Conservation (phyloP, 495 filamentous ascomycete genomes). For the Aspergillus indologenus region DNA sequence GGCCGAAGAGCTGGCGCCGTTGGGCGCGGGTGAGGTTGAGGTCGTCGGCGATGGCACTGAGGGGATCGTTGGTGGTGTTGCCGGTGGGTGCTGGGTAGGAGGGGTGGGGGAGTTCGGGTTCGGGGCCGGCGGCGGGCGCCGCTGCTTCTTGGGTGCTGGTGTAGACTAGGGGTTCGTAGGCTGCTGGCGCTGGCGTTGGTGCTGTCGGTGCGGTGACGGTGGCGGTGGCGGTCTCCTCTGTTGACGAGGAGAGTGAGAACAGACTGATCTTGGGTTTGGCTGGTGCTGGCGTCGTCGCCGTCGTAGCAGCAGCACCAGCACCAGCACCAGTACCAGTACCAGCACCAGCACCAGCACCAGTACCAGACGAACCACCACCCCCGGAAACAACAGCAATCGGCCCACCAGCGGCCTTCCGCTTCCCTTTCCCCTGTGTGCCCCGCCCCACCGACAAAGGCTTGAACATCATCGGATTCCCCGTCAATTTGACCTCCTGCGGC, state of each 20-base stretch:
- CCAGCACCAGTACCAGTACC: constrained; percentile 6
- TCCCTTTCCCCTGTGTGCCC: constrained; percentile 66
- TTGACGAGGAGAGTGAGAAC: constrained; percentile 48
- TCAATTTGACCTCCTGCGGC: constrained; percentile 59
- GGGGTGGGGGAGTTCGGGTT: constrained; percentile 22
- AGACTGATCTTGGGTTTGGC: constrained; percentile 57
- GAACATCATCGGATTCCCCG: constrained; percentile 81
- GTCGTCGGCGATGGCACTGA: constrained; percentile 64
- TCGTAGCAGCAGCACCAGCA: constrained; percentile 6
- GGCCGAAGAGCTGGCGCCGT: constrained; percentile 79
- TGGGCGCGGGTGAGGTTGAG: constrained; percentile 71
- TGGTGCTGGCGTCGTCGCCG: constrained; percentile 19
- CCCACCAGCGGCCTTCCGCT: neutral
- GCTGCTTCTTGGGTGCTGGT: constrained; percentile 28
- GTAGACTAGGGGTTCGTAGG: constrained; percentile 54
- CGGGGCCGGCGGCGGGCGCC: constrained; percentile 15
- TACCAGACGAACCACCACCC: neutral
- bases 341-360: neutral
- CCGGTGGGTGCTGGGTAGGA: constrained; percentile 34
- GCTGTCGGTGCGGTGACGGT: constrained; percentile 7
- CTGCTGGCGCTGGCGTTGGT: constrained; percentile 17
- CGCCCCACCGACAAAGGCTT: constrained; percentile 78
- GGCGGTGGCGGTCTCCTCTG: constrained; percentile 7
- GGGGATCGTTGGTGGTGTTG: constrained; percentile 37
- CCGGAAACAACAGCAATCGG: constrained; percentile 4